phyloP scores from a whole-genome alignment of 202 grass and related monocot species.

The Thinopyrum obtusiflorum region DNA sequence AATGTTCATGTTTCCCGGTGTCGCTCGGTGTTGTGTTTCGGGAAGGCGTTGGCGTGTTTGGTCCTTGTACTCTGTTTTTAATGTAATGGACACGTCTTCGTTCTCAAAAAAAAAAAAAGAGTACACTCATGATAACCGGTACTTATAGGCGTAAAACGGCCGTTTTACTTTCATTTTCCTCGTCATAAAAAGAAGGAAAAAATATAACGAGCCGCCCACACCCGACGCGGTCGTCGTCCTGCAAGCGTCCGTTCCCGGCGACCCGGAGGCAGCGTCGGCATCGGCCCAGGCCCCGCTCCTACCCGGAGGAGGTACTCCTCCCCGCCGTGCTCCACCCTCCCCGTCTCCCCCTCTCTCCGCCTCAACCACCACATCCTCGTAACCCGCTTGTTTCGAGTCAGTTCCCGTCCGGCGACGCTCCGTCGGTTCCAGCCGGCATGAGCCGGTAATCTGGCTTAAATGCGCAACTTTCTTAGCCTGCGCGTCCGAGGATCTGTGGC shows the following conservation, averaged over 20 bases:
- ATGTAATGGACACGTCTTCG: no score
- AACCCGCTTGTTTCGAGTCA: not conserved
- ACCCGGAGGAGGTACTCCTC: constrained; percentile 13
- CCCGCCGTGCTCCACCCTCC: not conserved
- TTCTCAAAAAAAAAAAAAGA: not conserved
- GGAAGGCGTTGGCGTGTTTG: no score
- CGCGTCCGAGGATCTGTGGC: not conserved
- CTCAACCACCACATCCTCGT: not conserved
- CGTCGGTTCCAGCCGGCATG: constrained; percentile 1
- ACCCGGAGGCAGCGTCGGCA: constrained; percentile 18
- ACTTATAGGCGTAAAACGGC: constrained; percentile 5
- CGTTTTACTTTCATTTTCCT: not conserved
- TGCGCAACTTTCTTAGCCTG: not conserved
- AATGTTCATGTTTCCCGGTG: no score
- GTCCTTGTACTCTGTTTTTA: no score
- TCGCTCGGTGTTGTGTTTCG: no score
- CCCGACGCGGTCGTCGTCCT: constrained; percentile 11
- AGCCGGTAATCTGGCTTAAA: not conserved
- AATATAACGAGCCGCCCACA: not conserved
- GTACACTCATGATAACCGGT: not conserved
- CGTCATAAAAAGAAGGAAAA: not conserved
- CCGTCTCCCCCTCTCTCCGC: not conserved
- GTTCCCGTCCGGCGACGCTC: not conserved
- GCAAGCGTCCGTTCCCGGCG: constrained; percentile 18
- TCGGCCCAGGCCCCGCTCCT: constrained; percentile 8